Base-by-base conservation (phyloP, 495 filamentous ascomycete species). In the Penicillium antarcticum region DNA sequence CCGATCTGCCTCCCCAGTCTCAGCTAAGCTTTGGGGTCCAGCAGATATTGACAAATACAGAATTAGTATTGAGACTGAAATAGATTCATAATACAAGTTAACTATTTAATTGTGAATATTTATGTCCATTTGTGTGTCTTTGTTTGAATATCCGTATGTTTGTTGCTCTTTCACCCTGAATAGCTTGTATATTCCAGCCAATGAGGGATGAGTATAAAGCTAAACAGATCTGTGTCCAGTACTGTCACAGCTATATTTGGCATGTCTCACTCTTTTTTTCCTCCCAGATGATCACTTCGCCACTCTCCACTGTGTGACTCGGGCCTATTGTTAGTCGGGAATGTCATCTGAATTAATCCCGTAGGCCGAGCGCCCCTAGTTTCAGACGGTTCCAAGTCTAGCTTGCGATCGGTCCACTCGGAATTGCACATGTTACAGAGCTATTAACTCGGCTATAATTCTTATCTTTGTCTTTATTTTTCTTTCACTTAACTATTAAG, bases 281-380 rank as follows among this genome's bases (percentile, higher is more conserved):
- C 29, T 17, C 5, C 14, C 47, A 34, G 37, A 49, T 49, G 47
- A 49, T 33, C 29, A 36, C 14, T 48, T 49, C 8, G 47, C 47
- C 47, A 49, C 47, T 26, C 16, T 49, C 47, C 47, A 49, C 47
- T 19, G 47, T 49, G 31, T 31, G 29, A 23, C 36, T 18, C 32
- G 45, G 45, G 45, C 4, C 19, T 31, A 40, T 48, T 29, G 9
- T 13, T 31, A 3, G 13, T n/a, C 10, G 24, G 31, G 34, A 40
- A 48, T 39, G 45, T 48, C 33, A 23, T 39, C 45, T 48, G 14
- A 39, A 35, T 35, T 10, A 23, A 26, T 11, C 33, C 24, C 9
- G 26, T 36, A 18, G 33, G 44, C 44, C 44, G 23, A 45, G 24
- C 42, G 42, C 56, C 51, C 58, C 58, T 61, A 61, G 58, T 61